Conservation (phyloP, 768 basidiomycete species). For the Tricholoma furcatifolium region DNA sequence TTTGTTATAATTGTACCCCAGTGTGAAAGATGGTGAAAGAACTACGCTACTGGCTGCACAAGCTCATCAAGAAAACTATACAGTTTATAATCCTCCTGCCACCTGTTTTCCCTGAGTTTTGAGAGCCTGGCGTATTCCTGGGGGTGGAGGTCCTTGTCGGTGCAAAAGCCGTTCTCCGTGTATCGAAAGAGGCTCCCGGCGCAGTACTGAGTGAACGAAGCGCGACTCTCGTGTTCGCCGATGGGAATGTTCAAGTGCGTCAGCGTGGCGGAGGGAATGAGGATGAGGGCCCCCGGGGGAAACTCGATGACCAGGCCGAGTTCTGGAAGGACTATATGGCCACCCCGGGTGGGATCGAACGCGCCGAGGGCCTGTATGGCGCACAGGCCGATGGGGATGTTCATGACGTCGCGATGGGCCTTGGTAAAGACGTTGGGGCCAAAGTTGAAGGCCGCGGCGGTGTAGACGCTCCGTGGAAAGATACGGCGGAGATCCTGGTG, state of each 20-base stretch:
- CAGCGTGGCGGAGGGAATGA: constrained; percentile 1
- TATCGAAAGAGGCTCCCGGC: background rate
- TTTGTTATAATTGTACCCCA: background rate
- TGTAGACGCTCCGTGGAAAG: constrained; percentile 1
- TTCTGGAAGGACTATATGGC: background rate
- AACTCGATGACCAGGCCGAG: constrained; percentile 3
- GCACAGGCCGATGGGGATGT: background rate
- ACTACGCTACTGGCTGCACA: background rate
- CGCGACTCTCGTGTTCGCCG: background rate
- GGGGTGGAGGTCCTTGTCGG: background rate
- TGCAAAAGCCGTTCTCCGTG: background rate
- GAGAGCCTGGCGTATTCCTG: background rate
- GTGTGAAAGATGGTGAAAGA: too few relatives aligned
- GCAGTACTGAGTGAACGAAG: constrained; percentile 2
- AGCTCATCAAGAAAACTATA: background rate
- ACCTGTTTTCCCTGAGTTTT: background rate
- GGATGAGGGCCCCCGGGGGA: constrained; percentile 5
- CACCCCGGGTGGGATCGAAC: background rate
- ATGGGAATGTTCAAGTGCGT: background rate
- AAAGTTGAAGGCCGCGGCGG: background rate
- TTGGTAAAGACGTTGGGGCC: background rate
- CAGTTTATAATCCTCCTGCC: background rate
- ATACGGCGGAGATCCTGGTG: background rate
- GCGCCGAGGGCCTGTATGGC: background rate
- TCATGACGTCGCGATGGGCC: background rate